Evolutionary conservation across 345 rosid species (phyloP).

Genomic region (Gossypium thurberi): DNA sequence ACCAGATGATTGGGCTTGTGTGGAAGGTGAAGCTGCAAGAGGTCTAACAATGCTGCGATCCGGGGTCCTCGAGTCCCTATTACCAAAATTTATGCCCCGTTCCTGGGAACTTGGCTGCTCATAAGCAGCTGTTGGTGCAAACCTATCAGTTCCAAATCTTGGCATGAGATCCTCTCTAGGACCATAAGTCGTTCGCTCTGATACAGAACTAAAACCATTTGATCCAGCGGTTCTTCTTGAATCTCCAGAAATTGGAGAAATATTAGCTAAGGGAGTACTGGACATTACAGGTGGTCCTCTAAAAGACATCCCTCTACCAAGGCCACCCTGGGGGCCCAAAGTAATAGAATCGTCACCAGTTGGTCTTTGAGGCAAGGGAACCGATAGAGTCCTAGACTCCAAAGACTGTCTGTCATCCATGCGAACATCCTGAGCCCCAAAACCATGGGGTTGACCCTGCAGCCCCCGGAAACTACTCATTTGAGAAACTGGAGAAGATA

Average conservation of each 20-base stretch:
- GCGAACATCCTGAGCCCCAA: constrained; percentile 62
- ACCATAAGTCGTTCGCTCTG: constrained; percentile 33
- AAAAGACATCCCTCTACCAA: constrained; percentile 80
- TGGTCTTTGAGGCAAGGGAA: constrained; percentile 70
- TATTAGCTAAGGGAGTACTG: constrained; percentile 36
- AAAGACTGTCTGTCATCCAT: constrained; percentile 62
- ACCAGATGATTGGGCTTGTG: constrained; percentile 36
- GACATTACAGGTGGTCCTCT: constrained; percentile 49
- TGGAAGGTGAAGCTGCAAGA: constrained; percentile 36
- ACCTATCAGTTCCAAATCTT: constrained; percentile 19
- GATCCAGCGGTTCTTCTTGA: constrained; percentile 48
- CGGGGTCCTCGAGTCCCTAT: constrained; percentile 39
- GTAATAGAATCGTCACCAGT: constrained; percentile 69
- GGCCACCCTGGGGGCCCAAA: constrained; percentile 97
- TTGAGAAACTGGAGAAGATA: constrained; percentile 60
- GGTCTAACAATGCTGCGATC: constrained; percentile 52
- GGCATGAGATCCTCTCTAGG: constrained; percentile 45
- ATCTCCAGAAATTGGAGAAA: constrained; percentile 43
- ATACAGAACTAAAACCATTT: constrained; percentile 47
- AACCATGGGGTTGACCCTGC: constrained; percentile 59
- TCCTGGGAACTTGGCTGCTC: constrained; percentile 50
- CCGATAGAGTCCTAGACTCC: constrained; percentile 64
- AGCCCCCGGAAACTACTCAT: constrained; percentile 65
- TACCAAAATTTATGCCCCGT: constrained; percentile 34
- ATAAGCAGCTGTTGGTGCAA: constrained; percentile 33